These are phyloP conservation scores for Cyclotella choctawhatcheeana DNA, from an alignment of 108 stramenopile genomes.

Conservation along the genomic window DNA sequence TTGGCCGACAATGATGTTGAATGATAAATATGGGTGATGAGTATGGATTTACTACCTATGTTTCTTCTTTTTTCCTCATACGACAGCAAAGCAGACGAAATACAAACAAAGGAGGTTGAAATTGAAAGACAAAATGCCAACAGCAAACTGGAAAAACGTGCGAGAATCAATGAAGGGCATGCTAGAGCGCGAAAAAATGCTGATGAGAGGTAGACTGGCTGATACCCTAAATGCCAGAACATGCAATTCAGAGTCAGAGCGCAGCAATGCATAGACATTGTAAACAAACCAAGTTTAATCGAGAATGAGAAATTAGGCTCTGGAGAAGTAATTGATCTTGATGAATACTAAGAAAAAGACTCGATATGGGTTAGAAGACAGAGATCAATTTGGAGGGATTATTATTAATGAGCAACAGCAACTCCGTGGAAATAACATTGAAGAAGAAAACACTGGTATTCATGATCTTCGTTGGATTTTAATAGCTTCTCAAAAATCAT, in stretches of 20 bases:
- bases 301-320: background rate
- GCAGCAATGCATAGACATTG: background rate
- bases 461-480: no score
- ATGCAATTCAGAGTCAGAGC: background rate
- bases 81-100: conserved; percentile 17
- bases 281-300: background rate
- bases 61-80: no score
- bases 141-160: conserved; percentile 28
- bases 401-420: no score
- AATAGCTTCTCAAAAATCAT: no score
- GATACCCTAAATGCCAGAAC: background rate
- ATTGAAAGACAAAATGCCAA: conserved; percentile 34
- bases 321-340: background rate
- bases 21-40: background rate
- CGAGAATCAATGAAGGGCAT: conserved; percentile 29
- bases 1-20: conserved; percentile 3
- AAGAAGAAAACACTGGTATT: no score
- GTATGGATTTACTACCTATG: no score
- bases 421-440: no score
- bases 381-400: background rate
- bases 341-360: background rate
- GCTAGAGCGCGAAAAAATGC: conserved; percentile 26
- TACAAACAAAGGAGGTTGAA: conserved; percentile 18
- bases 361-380: background rate
- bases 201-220: conserved; percentile 30